Evolutionary conservation across 106 monocot genomes (phyloP).

Genomic region (Hemerocallis citrina): DNA sequence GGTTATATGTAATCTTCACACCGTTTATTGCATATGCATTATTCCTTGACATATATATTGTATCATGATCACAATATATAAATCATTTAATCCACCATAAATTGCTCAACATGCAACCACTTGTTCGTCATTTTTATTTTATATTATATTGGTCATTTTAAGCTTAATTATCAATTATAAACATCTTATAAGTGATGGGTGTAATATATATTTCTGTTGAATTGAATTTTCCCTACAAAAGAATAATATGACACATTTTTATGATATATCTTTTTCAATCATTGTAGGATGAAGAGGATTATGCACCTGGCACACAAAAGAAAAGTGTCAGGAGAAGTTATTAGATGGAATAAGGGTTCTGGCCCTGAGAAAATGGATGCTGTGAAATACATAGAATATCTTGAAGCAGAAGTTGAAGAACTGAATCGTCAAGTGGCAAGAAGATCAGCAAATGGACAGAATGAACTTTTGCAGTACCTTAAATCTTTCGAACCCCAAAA

Average conservation of each 20-base stretch:
- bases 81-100: no score
- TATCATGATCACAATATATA: no score
- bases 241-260: no score
- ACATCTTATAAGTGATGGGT: no score
- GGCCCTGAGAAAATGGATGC: constrained; percentile 94
- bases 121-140: background rate
- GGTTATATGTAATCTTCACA: background rate
- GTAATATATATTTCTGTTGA: no score
- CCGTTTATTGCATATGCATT: background rate
- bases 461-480: constrained; percentile 90
- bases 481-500: constrained; percentile 94
- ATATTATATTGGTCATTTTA: background rate
- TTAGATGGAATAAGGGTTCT: constrained; percentile 87
- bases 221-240: no score
- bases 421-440: constrained; percentile 64
- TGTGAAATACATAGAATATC: constrained; percentile 84
- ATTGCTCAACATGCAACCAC: no score
- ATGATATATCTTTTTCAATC: background rate
- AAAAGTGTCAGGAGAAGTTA: constrained; percentile 92
- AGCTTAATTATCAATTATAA: background rate
- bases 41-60: no score
- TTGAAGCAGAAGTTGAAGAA: constrained; percentile 92
- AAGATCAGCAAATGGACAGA: constrained; percentile 56
- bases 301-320: constrained; percentile 93
- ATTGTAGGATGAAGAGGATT: constrained; percentile 65